Base-by-base conservation (phyloP, 352 stramenopile species). In the Pythium volutum region DNA sequence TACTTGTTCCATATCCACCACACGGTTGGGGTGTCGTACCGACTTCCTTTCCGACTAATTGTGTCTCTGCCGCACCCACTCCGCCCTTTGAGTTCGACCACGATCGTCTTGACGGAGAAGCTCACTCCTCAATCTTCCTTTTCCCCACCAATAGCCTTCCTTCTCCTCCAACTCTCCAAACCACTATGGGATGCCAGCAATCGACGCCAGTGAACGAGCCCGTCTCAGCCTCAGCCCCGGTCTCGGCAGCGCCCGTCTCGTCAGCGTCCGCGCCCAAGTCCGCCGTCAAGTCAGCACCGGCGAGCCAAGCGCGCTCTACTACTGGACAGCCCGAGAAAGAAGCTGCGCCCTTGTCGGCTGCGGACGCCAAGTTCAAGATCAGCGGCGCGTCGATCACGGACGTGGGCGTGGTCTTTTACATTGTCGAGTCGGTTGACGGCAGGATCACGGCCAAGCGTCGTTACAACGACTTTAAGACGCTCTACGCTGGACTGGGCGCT, bases 381-480 rank as follows among this genome's bases (percentile, higher is more conserved):
- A 88, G 42, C 43, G 79, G 75, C 53, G 65, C 84, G 55, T 82
- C 76, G 29, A 84, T 94, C 72, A 75, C 79, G 18, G 78, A 86
- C 11, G 45, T 74, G 2, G 81, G 83, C 26, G 69, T 90, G 8
- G 85, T 92, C 3, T 88, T 78, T 49, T 94, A 94, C 81, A 61
- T 73, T 12, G 55, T 94, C 27, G 71, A 88, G 52, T 33, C 74
- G 2, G 55, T 50, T 1, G 70, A 87, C 27, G 68, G 69, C 43
- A 66, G 74, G 4, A 12, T 63, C 20, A 31, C 56, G 27, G 67
- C 87, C 51, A 88, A 91, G 67, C 88, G 84, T 66, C 83, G 83
- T 63, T 92, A 77, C 70, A 90, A 82, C 58, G 85, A 93, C 63
- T 94, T 94, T 59, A 93, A 93, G 74, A 58, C 69, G 39, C 68